Evolutionary conservation across 345 rosid genomes (phyloP).

Genomic region (Eucalyptus regnans): DNA sequence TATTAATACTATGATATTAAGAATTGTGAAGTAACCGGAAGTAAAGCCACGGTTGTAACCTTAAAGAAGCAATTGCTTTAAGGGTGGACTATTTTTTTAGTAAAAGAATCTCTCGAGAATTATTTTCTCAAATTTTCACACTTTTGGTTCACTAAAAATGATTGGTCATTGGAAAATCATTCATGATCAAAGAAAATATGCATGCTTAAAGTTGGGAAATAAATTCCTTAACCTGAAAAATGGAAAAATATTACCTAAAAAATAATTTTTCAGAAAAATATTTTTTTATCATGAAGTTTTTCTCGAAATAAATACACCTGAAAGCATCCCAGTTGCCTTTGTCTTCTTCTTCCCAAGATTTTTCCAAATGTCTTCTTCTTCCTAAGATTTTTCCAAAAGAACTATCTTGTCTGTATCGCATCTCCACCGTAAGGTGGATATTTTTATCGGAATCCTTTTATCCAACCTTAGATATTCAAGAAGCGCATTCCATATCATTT

Average conservation of each 20-base stretch:
- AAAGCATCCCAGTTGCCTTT: neutral
- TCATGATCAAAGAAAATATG: neutral
- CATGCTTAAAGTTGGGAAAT: neutral
- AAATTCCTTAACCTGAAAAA: neutral
- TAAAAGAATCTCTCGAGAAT: neutral
- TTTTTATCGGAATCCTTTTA: neutral
- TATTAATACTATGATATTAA: neutral
- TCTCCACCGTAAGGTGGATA: neutral
- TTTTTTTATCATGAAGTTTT: neutral
- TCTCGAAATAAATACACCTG: neutral
- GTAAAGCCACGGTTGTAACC: too few species aligned
- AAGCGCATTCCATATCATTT: neutral
- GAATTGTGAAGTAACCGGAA: neutral
- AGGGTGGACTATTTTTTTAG: neutral
- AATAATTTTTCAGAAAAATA: accelerated
- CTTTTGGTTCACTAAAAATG: neutral
- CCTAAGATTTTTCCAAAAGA: neutral
- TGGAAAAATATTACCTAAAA: neutral
- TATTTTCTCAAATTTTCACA: neutral
- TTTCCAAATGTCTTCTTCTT: too few species aligned
- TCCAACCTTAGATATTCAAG: neutral
- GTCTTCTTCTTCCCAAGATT: neutral
- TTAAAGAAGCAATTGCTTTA: neutral
- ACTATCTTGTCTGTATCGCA: neutral
- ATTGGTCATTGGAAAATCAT: neutral